Base-by-base conservation (phyloP, 202 grass and related monocot species). In the Alloteropsis angusta region DNA sequence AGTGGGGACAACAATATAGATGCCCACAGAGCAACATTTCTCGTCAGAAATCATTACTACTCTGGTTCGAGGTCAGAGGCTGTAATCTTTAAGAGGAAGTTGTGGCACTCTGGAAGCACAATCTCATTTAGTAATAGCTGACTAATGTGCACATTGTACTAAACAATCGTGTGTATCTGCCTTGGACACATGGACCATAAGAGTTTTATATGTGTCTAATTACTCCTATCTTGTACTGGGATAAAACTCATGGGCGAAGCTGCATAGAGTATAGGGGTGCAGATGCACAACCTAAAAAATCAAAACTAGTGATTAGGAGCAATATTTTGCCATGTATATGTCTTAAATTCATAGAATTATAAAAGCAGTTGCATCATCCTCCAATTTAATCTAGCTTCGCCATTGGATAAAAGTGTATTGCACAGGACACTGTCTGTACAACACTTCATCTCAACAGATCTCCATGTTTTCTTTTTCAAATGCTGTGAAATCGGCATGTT, bases 101-200 rank as follows among this genome's bases (percentile, higher is more conserved):
- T 23, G 18, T 71, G 15, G 53, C 19, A 63, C 45, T 52, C 75
- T 35, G 47, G 11, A 64, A 55, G 34, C 45, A 28, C 26, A 1
- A 71, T 54, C 57, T 23, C 28, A 72, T 45, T 17, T 34, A 65
- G 46, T 55, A 73, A 23, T 5, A 32, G 18, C 2, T 58, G 12
- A 34, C 75, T 79, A 64, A 56, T 47, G 28, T 41, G 59, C 37
- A 28, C 46, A 55, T 6, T n/a, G 80, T 59, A 77, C 54, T 61
- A 32, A 35, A 5, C 28, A 78, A 76, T 21, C 66, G 62, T 34
- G 47, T 55, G 39, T 21, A 26, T 14, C 35, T 83, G 26, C 62
- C 19, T 45, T 22, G 36, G 46, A 74, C 59, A n/a, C 22, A 6
- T 78, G 45, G 74, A 84, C 45, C 12, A n/a, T 78, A 56, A 28